Conservation (phyloP, 495 filamentous ascomycete species). For the Podospora bellae-mahoneyi region DNA sequence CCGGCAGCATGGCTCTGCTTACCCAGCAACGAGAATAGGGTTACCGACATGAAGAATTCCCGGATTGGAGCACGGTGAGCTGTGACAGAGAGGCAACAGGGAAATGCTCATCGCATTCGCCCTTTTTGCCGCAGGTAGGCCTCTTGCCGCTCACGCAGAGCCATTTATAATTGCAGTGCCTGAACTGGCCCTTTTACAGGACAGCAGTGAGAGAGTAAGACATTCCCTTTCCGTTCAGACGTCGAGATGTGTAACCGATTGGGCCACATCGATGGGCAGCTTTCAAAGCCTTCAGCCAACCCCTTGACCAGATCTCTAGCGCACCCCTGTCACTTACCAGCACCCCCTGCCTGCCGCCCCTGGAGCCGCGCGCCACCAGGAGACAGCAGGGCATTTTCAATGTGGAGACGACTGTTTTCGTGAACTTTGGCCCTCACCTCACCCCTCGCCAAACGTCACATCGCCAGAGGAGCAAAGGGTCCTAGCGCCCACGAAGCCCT, state of each 20-base stretch:
- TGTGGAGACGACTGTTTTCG: background rate
- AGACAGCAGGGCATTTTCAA: background rate
- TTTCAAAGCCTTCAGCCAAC: slow-evolving; percentile 7
- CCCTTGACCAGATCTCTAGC: slow-evolving; percentile 20
- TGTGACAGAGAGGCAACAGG: background rate
- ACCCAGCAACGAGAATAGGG: background rate
- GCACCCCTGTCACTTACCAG: slow-evolving; percentile 14
- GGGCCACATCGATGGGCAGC: slow-evolving; percentile 11
- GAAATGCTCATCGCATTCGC: slow-evolving; percentile 2
- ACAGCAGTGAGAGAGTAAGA: slow-evolving; percentile 1
- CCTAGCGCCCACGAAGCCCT: background rate
- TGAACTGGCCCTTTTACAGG: background rate
- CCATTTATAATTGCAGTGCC: slow-evolving; percentile 1
- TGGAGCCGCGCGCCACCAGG: slow-evolving; percentile 22
- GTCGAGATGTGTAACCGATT: slow-evolving; percentile 27
- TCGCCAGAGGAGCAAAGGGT: background rate
- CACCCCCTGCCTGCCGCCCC: slow-evolving; percentile 7
- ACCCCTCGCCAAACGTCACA: background rate
- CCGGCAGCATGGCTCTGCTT: background rate
- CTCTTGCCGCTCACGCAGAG: slow-evolving; percentile 6
- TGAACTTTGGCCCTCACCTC: background rate
- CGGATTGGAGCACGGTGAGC: background rate
- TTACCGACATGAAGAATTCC: background rate
- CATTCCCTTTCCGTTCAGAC: slow-evolving; percentile 10
- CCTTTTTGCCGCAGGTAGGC: background rate